Conservation (phyloP, 2,329 filamentous ascomycete genomes). For the Fusarium falciforme region DNA sequence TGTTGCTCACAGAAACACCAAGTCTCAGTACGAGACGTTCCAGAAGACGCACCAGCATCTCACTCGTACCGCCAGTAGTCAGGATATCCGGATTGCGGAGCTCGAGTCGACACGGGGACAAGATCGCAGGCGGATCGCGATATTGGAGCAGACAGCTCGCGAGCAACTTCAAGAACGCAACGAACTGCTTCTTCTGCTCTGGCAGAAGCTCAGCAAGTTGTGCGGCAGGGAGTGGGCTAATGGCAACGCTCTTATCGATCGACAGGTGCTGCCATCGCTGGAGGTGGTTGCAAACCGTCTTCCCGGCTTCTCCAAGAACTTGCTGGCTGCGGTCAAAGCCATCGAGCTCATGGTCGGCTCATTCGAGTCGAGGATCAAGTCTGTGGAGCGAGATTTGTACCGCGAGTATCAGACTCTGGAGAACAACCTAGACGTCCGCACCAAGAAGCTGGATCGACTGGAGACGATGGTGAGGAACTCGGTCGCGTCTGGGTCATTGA, state of each 20-base stretch:
- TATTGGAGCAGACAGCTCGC: slow-evolving; percentile 82
- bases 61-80: slow-evolving; percentile 84
- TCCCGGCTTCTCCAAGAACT: slow-evolving; percentile 89
- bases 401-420: slow-evolving; percentile 92
- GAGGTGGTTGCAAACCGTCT: slow-evolving; percentile 89
- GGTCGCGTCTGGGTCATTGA: slow-evolving; percentile 61
- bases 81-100: slow-evolving; percentile 86
- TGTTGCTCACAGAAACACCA: slow-evolving; percentile 84
- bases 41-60: slow-evolving; percentile 90
- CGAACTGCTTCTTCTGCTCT: slow-evolving; percentile 85
- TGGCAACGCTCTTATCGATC: slow-evolving; percentile 88
- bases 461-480: slow-evolving; percentile 81
- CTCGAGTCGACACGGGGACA: slow-evolving; percentile 82
- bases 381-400: slow-evolving; percentile 89
- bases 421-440: slow-evolving; percentile 79
- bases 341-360: slow-evolving; percentile 83
- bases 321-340: slow-evolving; percentile 86
- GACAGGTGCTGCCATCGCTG: slow-evolving; percentile 82
- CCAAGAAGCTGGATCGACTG: slow-evolving; percentile 87
- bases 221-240: slow-evolving; percentile 95
- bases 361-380: slow-evolving; percentile 83
- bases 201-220: slow-evolving; percentile 86
- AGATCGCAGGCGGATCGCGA: slow-evolving; percentile 80
- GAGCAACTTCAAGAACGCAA: slow-evolving; percentile 93
- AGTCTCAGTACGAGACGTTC: slow-evolving; percentile 87